Percentiles rank a stretch among this genome's conserved stretches.
Evolutionary conservation across 805 yeast genomes (phyloP).

Genomic region (Nematodospora valgi): DNA sequence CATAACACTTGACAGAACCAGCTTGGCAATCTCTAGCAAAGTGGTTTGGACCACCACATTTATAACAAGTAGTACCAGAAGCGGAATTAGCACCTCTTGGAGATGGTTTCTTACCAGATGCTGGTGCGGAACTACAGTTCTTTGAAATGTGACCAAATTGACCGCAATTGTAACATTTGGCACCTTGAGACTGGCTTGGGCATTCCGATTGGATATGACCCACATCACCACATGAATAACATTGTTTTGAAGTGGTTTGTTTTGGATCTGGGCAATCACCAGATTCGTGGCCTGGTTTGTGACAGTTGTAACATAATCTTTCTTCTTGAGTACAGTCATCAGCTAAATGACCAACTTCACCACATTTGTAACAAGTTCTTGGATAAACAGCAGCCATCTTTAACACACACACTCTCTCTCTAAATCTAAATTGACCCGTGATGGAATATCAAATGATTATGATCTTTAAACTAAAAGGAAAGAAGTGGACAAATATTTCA

Average conservation of each 20-base stretch:
- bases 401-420: slow-evolving; percentile 1
- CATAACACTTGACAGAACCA: slow-evolving; percentile 74
- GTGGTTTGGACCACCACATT: slow-evolving; percentile 92
- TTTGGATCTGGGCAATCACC: slow-evolving; percentile 86
- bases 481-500: too few species aligned
- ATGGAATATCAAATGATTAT: too few species aligned
- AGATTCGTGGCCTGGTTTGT: slow-evolving; percentile 85
- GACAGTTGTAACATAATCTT: slow-evolving; percentile 91
- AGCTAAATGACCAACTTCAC: slow-evolving; percentile 88
- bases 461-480: too few species aligned
- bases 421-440: background rate
- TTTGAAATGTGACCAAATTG: slow-evolving; percentile 77
- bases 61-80: slow-evolving; percentile 62
- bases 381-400: slow-evolving; percentile 46
- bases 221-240: slow-evolving; percentile 88
- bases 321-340: slow-evolving; percentile 82
- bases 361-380: slow-evolving; percentile 89
- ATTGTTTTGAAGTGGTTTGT: slow-evolving; percentile 80
- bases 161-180: slow-evolving; percentile 65
- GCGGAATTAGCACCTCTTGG: slow-evolving; percentile 7
- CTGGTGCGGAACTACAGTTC: slow-evolving; percentile 52
- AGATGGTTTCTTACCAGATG: slow-evolving; percentile 4
- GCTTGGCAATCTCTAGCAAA: slow-evolving; percentile 88
- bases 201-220: slow-evolving; percentile 91
- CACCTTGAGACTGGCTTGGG: slow-evolving; percentile 58